Percentiles rank a stretch among this genome's conserved stretches.
Evolutionary conservation across 169 alveolate species (phyloP).

Genomic region (Plasmodium sp.): DNA sequence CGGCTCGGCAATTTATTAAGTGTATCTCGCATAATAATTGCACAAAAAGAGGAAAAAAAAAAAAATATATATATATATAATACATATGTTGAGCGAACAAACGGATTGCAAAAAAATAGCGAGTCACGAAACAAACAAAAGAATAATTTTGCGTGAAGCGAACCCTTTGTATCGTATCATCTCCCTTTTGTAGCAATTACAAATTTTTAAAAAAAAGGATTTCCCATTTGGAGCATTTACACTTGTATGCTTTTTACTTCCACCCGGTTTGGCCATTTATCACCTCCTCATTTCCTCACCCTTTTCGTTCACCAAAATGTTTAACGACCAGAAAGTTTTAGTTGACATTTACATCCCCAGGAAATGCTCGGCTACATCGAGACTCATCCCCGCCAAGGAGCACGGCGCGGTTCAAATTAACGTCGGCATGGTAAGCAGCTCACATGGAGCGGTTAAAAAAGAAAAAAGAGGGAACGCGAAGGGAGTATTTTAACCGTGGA

Average conservation of each 20-base stretch:
- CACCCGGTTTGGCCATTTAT: background rate
- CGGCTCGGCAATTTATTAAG: background rate
- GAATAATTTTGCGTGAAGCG: background rate
- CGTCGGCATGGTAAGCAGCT: constrained; percentile 88
- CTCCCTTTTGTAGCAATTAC: background rate
- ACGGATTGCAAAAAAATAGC: background rate
- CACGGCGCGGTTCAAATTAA: constrained; percentile 95
- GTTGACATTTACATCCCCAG: constrained; percentile 96
- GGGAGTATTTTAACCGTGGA: background rate
- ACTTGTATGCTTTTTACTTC: background rate
- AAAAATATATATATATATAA: background rate
- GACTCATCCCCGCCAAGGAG: constrained; percentile 93
- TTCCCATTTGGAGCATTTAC: background rate
- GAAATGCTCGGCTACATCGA: constrained; percentile 95
- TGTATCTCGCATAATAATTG: background rate
- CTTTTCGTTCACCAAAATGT: constrained; percentile 75
- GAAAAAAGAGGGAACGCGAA: background rate
- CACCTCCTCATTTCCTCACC: constrained; percentile 70
- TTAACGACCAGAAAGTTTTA: constrained; percentile 92
- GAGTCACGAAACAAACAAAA: background rate
- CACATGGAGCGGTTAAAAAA: background rate
- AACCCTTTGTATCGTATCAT: background rate
- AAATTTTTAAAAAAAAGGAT: background rate
- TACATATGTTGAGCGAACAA: background rate
- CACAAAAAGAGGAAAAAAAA: background rate